Evolutionary conservation across 2,329 filamentous ascomycete genomes (phyloP), one percentile per base, ranked within the genome.

Genomic region (Fusarium nurragi): DNA sequence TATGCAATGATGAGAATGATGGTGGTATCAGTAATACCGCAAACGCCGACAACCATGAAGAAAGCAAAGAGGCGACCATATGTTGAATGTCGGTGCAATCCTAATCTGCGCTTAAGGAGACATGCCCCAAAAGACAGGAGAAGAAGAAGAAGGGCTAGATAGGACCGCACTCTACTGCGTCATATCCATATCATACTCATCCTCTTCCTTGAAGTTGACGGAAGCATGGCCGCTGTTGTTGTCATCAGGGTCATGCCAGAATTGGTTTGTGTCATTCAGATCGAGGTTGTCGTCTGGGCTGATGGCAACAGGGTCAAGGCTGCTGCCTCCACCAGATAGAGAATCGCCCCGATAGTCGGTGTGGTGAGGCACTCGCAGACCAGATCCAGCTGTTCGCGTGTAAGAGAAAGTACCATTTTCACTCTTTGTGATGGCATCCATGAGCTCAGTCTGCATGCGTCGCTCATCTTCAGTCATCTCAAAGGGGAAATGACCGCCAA

Each of bases 371-470:
- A 99, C 95, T 25, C 94, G 88, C 28, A 98, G 86, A 14, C 94
- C 94, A 50, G 89, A 93, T 32, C 94, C 94, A 25, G 90, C 87
- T 16, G 87, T 89, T 60, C 95, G 89, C 22, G 93, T 91, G 80
- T 99, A 99, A 13, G 87, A 86, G 75, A 97, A 94, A n/a, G 84
- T 88, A 30, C 84, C 84, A 9, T 85, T 80, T 40, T 92, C 90
- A 66, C 93, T 95, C 82, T 90, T 94, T 75, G 90, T 84, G 74
- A 97, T 87, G 18, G 94, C 91, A 72, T 97, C 92, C 75, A 93
- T 85, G 44, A 98, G 87, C 77, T 99, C 95, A 2, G 91, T 93
- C 65, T 94, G 92, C 95, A 99, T 98, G 38, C 95, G 91, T 76
- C 90, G 90, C 82, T 98, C 94, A 53, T 98, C 95, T 66, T 99